Evolutionary conservation across 2,329 filamentous ascomycete species (phyloP).

Genomic region (Penicillium corylophilum): DNA sequence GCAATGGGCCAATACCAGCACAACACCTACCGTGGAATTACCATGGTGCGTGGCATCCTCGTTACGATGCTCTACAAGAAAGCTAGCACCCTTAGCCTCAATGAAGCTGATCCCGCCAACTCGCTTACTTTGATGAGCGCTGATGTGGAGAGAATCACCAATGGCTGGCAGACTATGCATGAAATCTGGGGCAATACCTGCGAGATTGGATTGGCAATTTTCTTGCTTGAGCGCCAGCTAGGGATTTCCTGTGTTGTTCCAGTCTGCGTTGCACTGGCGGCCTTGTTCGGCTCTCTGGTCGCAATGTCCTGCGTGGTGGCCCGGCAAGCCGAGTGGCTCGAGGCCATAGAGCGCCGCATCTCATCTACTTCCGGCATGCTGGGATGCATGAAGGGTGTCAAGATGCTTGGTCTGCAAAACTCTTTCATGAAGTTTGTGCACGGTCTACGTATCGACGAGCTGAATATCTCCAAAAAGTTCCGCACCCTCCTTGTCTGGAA

Average conservation of each 20-base stretch:
- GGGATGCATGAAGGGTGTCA: constrained; percentile 53
- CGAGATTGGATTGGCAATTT: constrained; percentile 49
- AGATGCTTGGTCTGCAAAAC: constrained; percentile 50
- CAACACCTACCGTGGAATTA: constrained; percentile 43
- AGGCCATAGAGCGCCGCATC: constrained; percentile 52
- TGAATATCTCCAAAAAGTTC: constrained; percentile 44
- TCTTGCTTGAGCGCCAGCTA: constrained; percentile 42
- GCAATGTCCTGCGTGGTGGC: constrained; percentile 39
- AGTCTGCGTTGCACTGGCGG: constrained; percentile 43
- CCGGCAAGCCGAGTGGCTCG: constrained; percentile 49
- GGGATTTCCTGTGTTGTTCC: constrained; percentile 48
- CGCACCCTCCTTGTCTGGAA: constrained; percentile 44
- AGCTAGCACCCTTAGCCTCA: constrained; percentile 32
- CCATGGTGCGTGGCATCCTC: constrained; percentile 45
- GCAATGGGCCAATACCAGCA: constrained; percentile 45
- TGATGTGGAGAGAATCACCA: constrained; percentile 46
- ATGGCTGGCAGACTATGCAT: constrained; percentile 44
- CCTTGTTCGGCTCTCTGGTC: constrained; percentile 35
- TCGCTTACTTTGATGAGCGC: constrained; percentile 49
- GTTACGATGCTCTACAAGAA: constrained; percentile 54
- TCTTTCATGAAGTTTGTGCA: constrained; percentile 42
- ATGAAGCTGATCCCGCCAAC: constrained; percentile 36
- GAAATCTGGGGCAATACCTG: constrained; percentile 48
- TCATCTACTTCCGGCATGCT: constrained; percentile 50
- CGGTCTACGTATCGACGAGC: constrained; percentile 40